Conservation (phyloP, 2,329 filamentous ascomycete species). For the Knufia fluminis region DNA sequence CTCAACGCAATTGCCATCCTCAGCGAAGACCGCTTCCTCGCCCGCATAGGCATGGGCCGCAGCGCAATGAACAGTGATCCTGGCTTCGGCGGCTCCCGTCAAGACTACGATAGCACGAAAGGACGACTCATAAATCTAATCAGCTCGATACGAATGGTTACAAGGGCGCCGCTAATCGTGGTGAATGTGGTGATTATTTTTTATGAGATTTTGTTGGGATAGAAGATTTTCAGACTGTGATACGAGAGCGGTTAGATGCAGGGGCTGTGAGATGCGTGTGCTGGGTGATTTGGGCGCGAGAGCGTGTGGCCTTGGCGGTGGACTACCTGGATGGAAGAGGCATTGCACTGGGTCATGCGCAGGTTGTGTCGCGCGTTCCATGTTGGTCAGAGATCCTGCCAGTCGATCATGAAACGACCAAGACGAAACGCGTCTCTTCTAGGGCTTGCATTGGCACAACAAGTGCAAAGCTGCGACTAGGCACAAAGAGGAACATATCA, state of each 20-base stretch:
- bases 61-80: constrained; percentile 47
- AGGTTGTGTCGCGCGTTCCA: too few relatives aligned
- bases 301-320: too few relatives aligned
- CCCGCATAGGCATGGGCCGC: constrained; percentile 46
- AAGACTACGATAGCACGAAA: constrained; percentile 69
- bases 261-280: too few relatives aligned
- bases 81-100: constrained; percentile 59
- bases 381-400: too few relatives aligned
- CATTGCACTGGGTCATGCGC: too few relatives aligned
- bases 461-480: too few relatives aligned
- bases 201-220: constrained; percentile 71
- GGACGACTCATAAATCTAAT: constrained; percentile 83
- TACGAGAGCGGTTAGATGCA: not conserved
- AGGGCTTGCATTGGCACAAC: too few relatives aligned
- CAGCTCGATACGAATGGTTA: constrained; percentile 78
- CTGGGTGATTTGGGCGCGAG: too few relatives aligned
- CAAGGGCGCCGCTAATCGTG: constrained; percentile 85
- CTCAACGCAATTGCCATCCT: constrained; percentile 90
- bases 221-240: constrained; percentile 24
- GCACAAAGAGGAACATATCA: too few relatives aligned
- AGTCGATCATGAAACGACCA: too few relatives aligned
- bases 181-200: constrained; percentile 76
- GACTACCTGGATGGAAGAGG: too few relatives aligned
- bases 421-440: too few relatives aligned
- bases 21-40: constrained; percentile 89